Evolutionary conservation across 2,329 filamentous ascomycete genomes (phyloP), one percentile per base, ranked within the genome.

Genomic region (Sarocladium kiliense): DNA sequence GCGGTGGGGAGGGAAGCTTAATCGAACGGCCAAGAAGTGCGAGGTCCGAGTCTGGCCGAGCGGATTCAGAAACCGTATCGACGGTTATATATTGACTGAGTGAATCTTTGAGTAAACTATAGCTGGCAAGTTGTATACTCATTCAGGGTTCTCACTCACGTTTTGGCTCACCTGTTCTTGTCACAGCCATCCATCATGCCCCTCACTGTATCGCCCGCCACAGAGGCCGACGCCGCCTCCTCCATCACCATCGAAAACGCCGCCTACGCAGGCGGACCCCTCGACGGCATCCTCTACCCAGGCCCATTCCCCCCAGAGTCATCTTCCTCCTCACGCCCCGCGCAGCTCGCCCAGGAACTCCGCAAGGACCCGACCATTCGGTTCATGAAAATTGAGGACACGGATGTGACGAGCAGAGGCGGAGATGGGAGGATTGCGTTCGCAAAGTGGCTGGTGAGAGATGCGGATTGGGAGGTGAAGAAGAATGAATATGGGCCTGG

Each of bases 361-460:
- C 60, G 56, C 12, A 58, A 57, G 9, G 60, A 70, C 42, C 58
- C 62, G 25, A 62, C 66, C 21, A 66, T 66, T 53, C 60, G 64
- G 37, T 72, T 69, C 68, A 58, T 66, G 55, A 71, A 73, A 57
- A 66, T 69, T 12, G 61, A 72, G 27, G 72, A 73, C 57, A 61
- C 63, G 2, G 63, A 63, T n/a, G 55, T 68, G n/a, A 60, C 62
- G 34, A 62, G 64, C 16, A 49, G 55, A 18, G 64, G 60, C 32
- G 55, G 62, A 21, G 62, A 68, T 3, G 61, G 62, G 53, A 67
- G 64, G 54, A 55, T 74, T 34, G 65, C 66, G n/a, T 73, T 71
- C 55, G 59, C 65, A 32, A 66, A 66, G 62, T 74, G 69, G 65
- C 67, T 66, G 51, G 59, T 73, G 9, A 69, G 66, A 62, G 58